These are phyloP conservation scores for Coemansia sp. DNA, from an alignment of 192 early-diverging fungal species.

Conservation along the genomic window DNA sequence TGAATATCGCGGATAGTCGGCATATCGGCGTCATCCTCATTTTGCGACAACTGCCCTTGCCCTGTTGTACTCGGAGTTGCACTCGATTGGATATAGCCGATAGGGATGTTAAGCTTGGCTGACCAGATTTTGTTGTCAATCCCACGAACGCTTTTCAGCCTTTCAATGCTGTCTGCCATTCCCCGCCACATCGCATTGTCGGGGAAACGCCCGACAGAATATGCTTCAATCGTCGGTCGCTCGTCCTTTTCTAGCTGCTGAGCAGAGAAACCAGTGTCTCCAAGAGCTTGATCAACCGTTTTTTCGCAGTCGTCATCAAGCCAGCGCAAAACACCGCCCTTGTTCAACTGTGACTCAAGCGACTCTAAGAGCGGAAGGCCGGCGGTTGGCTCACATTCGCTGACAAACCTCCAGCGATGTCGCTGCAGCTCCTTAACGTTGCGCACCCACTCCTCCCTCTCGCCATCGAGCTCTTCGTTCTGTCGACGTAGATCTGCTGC, in stretches of 20 bases:
- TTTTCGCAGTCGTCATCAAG: constrained; percentile 54
- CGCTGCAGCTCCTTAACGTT: constrained; percentile 15
- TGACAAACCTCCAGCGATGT: constrained; percentile 32
- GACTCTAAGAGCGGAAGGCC: constrained; percentile 38
- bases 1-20: constrained; percentile 30
- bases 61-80: background rate
- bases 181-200: constrained; percentile 50
- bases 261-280: background rate
- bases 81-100: constrained; percentile 21
- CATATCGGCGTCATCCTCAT: constrained; percentile 37
- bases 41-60: background rate
- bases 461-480: constrained; percentile 42
- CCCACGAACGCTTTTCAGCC: constrained; percentile 59
- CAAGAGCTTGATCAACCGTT: constrained; percentile 17
- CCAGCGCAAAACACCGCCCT: constrained; percentile 43
- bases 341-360: constrained; percentile 25
- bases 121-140: constrained; percentile 66
- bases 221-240: constrained; percentile 41
- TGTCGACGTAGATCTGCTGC: constrained; percentile 32
- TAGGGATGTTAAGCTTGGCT: constrained; percentile 52
- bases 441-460: constrained; percentile 36
- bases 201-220: constrained; percentile 42
- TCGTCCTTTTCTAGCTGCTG: background rate
- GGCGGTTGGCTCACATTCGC: constrained; percentile 37
- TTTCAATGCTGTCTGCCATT: constrained; percentile 59